Base-by-base conservation (phyloP, 2,329 filamentous ascomycete species). In the Cyphellophora europaea region DNA sequence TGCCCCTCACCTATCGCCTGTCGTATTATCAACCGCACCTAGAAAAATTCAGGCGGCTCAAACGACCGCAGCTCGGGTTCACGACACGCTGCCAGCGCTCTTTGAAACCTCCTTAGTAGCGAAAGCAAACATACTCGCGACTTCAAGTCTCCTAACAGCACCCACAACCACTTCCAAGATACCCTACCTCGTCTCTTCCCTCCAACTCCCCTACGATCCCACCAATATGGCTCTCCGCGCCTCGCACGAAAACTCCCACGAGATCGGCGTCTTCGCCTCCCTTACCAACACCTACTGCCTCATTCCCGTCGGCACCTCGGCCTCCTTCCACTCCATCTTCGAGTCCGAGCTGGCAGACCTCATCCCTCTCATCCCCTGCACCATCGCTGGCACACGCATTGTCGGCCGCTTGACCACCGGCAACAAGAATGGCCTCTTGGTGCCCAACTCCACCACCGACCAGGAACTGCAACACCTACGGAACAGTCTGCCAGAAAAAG, bases 291-390 rank as follows among this genome's bases (percentile, higher is more conserved):
- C 86, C 41, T 98, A 94, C 65, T 87, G 88, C 52, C 74, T 98
- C 53, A 86, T 95, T 52, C 88, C 89, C 47, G 77, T 94, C 49
- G 91, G 91, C 56, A 88, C 85, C 52, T 94, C 86, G 56, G 88
- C 95, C 72, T 96, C 96, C 75, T 98, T 98, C 66, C 96, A 96
- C 78, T 88, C 85, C 70, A 77, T 96, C 59, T 96, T 98, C 67
- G 91, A 98, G 72, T 81, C 89, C 45, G 91, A 98, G 69, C 74
- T 98, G 43, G 86, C 93, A 70, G 91, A 96, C 68, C 79, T 95
- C 45, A 89, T 98, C 53, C 91, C 91, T 50, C 95, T 95, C 62
- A 91, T 86, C 64, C 85, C 91, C 66, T 88, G 86, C 50, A 95
- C 89, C 39, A 96, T 98, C 59, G 88, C 88, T 44, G 91, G 91